Evolutionary conservation across 148 eudicot species (phyloP), one percentile per base, ranked within the genome.

Genomic region (Vaccinium darrowii): DNA sequence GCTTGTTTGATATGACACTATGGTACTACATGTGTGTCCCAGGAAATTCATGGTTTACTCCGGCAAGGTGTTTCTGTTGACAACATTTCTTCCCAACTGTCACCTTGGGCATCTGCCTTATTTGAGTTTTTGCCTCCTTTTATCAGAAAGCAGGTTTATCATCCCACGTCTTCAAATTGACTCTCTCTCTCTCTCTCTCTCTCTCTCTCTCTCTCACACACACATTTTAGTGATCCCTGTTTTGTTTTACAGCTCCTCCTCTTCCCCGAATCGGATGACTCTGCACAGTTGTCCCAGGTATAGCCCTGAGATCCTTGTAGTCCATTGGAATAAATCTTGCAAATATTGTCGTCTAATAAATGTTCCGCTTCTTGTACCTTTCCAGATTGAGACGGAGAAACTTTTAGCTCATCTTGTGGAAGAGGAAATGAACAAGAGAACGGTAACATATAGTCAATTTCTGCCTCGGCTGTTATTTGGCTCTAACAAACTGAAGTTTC

Each of bases 31-130:
- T 84, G 71, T 58, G 21, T 80, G 56, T 87, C 77, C 25, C 95
- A 97, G 99, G 99, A 97, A 93, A 94, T 97, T 84, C 99, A 97
- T 85, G 88, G 90, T 81, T 91, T 95, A 86, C 91, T 93, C 78
- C 83, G 92, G 76, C 90, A 94, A 91, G 99, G 99, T 85, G 93
- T 93, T 82, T 92, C 93, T 84, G 87, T 88, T 85, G 98, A 97
- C 71, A 91, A 89, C 8, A 97, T 93, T 83, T 94, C 94, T 82
- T 87, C 96, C 76, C 96, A 97, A 76, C 91, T 97, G 73, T 95
- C 99, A 86, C 99, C 99, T 21, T 97, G 99, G 99, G 96, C 99
- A 78, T 97, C 98, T 71, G 98, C 99, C 73, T 92, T 97, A 84
- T 94, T 97, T 80, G 94, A 95, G 76, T 97, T 97, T 87, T 88